Percentiles rank a stretch among this genome's conserved stretches.
phyloP scores from a whole-genome alignment of 306 rosid species.

The Rosa chinensis region DNA sequence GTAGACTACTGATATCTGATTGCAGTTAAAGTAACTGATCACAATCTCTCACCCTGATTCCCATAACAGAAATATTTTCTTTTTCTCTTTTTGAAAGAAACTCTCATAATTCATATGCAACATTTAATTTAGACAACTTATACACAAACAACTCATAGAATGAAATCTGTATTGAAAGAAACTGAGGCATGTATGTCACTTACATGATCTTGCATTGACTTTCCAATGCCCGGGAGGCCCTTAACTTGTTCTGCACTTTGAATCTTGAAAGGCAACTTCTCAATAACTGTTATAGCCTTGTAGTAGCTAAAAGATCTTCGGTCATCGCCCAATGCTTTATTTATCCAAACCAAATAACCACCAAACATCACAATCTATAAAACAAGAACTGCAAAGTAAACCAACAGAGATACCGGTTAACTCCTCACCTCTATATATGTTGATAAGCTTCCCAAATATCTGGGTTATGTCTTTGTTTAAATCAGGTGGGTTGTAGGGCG shows the following conservation, averaged over 20 bases:
- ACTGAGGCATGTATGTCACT: constrained; percentile 24
- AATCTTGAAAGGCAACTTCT: constrained; percentile 78
- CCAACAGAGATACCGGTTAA: background rate
- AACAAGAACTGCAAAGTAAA: constrained; percentile 10
- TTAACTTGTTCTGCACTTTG: constrained; percentile 72
- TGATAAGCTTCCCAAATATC: constrained; percentile 84
- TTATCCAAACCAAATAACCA: constrained; percentile 31
- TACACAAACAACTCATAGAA: background rate
- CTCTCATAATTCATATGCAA: too few species aligned
- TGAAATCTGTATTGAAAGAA: background rate
- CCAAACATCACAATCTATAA: constrained; percentile 12
- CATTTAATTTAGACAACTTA: too few species aligned
- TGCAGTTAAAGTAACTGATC: background rate
- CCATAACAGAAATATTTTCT: background rate
- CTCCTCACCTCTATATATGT: constrained; percentile 78
- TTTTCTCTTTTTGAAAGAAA: too few species aligned
- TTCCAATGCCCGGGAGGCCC: constrained; percentile 73
- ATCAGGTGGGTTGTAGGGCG: constrained; percentile 77
- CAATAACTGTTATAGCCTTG: constrained; percentile 86
- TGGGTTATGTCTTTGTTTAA: constrained; percentile 68
- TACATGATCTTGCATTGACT: constrained; percentile 91
- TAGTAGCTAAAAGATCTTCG: constrained; percentile 90
- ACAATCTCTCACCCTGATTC: background rate
- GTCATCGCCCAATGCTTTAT: constrained; percentile 87
- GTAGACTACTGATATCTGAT: background rate